Percentiles rank a stretch among this genome's conserved stretches.
Conservation (phyloP, 305 asterid genomes). For the Plantago coronopus region DNA sequence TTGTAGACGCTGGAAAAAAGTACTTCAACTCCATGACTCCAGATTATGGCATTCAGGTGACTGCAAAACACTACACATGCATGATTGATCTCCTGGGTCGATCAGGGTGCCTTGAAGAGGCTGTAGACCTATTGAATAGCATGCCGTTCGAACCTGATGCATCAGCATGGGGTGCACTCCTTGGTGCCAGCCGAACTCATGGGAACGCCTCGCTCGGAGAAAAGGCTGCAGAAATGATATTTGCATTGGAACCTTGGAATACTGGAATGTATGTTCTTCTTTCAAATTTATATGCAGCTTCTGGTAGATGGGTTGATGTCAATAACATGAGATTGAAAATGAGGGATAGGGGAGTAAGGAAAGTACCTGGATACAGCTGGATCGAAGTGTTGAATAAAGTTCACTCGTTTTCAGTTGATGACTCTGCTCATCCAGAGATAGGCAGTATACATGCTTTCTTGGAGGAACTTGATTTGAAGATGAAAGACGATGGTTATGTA, state of each 20-base stretch:
- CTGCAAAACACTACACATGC: constrained; percentile 81
- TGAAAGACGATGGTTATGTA: constrained; percentile 66
- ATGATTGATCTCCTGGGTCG: constrained; percentile 88
- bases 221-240: constrained; percentile 83
- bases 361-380: constrained; percentile 86
- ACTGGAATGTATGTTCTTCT: constrained; percentile 86
- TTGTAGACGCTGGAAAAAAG: constrained; percentile 61
- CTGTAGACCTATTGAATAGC: constrained; percentile 54
- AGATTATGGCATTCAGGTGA: constrained; percentile 59
- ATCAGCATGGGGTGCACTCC: constrained; percentile 95
- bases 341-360: constrained; percentile 67
- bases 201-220: constrained; percentile 74
- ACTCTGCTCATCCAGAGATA: constrained; percentile 58
- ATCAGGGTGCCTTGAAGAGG: constrained; percentile 76
- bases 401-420: constrained; percentile 83
- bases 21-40: constrained; percentile 63
- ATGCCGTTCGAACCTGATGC: constrained; percentile 95
- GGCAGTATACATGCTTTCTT: constrained; percentile 52
- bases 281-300: constrained; percentile 76
- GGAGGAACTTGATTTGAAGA: constrained; percentile 61
- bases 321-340: constrained; percentile 63
- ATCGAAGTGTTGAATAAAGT: constrained; percentile 64
- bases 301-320: constrained; percentile 83
- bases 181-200: constrained; percentile 87
- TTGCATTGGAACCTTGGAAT: constrained; percentile 78